These are phyloP conservation scores for Colletotrichum sp. DNA, from an alignment of 2,329 filamentous ascomycete genomes.

Conservation along the genomic window DNA sequence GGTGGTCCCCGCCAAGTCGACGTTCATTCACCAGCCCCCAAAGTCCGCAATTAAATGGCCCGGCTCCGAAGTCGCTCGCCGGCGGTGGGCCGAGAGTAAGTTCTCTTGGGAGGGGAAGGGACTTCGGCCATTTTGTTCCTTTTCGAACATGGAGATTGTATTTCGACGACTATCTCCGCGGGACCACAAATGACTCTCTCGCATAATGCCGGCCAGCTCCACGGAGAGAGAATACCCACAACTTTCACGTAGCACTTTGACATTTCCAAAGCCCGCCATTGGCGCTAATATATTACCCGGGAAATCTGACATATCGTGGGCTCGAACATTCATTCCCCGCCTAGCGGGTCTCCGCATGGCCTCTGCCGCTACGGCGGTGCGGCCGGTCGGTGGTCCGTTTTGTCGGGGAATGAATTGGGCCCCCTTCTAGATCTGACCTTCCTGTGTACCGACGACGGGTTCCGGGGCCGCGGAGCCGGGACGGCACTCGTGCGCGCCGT, in stretches of 20 bases:
- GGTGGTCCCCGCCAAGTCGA: not conserved
- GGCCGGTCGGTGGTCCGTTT: not conserved
- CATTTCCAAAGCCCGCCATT: not conserved
- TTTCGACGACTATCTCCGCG: not conserved
- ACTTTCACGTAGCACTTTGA: not conserved
- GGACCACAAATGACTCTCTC: not conserved
- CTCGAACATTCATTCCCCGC: not conserved
- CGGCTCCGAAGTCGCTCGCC: constrained; percentile 1
- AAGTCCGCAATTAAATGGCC: not conserved
- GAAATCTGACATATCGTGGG: not conserved
- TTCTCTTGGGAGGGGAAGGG: not conserved
- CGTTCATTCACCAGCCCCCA: not conserved
- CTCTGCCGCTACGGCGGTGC: not conserved
- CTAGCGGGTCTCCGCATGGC: not conserved
- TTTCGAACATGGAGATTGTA: not conserved
- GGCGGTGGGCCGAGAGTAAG: not conserved
- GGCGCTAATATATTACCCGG: not conserved
- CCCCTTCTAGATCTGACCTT: constrained; percentile 39
- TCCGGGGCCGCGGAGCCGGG: constrained; percentile 39
- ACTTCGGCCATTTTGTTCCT: not conserved
- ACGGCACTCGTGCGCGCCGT: constrained; percentile 35
- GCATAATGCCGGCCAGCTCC: not conserved
- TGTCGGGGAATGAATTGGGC: not conserved
- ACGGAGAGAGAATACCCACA: not conserved
- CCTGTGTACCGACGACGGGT: constrained; percentile 41